Conservation (phyloP, 441 rosid species). For the Sinapis alba region DNA sequence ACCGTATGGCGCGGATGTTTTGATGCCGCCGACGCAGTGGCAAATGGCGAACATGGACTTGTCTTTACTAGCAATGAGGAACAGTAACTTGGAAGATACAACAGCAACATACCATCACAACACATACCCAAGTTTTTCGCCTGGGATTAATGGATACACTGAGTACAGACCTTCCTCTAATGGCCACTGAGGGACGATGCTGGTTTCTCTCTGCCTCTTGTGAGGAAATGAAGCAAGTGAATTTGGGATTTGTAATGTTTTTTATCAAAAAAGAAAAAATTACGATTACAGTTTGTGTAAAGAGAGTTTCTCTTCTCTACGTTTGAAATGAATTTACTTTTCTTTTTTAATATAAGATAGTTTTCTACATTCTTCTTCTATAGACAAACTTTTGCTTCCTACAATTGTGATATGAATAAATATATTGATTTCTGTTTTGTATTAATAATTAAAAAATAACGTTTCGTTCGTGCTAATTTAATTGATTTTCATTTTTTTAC, state of each 20-base stretch:
- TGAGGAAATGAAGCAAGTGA: neutral
- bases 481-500: no score
- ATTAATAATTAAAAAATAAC: no score
- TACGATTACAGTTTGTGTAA: conserved; percentile 48
- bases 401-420: neutral
- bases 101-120: conserved; percentile 31
- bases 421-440: neutral
- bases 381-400: neutral
- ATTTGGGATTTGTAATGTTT: conserved; percentile 44
- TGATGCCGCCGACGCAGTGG: conserved; percentile 58
- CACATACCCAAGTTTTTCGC: conserved; percentile 47
- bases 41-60: conserved; percentile 66
- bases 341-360: neutral
- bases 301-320: conserved; percentile 18
- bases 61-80: conserved; percentile 60
- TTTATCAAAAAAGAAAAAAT: conserved; percentile 9
- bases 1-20: conserved; percentile 17
- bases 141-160: conserved; percentile 63
- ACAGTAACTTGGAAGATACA: conserved; percentile 44
- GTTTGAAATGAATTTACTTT: conserved; percentile 18
- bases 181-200: conserved; percentile 56
- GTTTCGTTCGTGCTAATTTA: no score
- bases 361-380: conserved; percentile 6
- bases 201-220: neutral
- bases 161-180: conserved; percentile 73